These are phyloP conservation scores for Wickerhamomyces pijperi DNA, from an alignment of 805 yeast genomes.

Conservation along the genomic window DNA sequence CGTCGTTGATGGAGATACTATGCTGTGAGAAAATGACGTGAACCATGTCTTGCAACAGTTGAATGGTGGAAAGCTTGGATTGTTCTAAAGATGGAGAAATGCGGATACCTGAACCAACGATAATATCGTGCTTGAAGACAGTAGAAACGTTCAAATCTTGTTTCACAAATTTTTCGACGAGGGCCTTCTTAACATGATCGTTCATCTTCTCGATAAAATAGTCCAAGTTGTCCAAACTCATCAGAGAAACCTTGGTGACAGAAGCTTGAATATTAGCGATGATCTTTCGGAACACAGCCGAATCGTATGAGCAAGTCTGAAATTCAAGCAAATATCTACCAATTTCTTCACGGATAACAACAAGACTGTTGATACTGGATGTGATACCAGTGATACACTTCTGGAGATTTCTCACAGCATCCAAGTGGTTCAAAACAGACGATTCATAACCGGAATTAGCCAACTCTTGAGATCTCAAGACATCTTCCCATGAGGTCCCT, in stretches of 20 bases:
- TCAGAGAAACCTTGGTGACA: slow-evolving; percentile 24
- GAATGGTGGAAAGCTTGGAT: slow-evolving; percentile 23
- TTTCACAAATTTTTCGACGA: slow-evolving; percentile 20
- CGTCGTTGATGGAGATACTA: slow-evolving; percentile 1
- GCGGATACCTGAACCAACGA: slow-evolving; percentile 23
- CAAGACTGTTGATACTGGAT: slow-evolving; percentile 20
- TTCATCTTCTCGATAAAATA: slow-evolving; percentile 25
- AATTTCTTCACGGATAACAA: slow-evolving; percentile 19
- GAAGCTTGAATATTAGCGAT: slow-evolving; percentile 23
- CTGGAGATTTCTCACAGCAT: slow-evolving; percentile 22
- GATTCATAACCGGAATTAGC: slow-evolving; percentile 20
- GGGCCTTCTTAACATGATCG: slow-evolving; percentile 15
- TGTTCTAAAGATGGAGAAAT: slow-evolving; percentile 30
- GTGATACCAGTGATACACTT: slow-evolving; percentile 19
- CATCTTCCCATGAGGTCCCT: slow-evolving; percentile 39
- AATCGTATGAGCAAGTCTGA: slow-evolving; percentile 17
- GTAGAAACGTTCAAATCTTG: slow-evolving; percentile 1
- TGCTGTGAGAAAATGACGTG: slow-evolving; percentile 18
- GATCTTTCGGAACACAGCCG: slow-evolving; percentile 6
- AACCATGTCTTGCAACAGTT: slow-evolving; percentile 15
- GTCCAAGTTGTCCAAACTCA: slow-evolving; percentile 25
- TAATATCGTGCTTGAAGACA: slow-evolving; percentile 23
- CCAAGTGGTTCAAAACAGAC: slow-evolving; percentile 22
- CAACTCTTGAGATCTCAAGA: slow-evolving; percentile 39
- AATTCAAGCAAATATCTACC: slow-evolving; percentile 15